A percentile compares a stretch with the other conserved stretches of the same genome.
Evolutionary conservation across 257 asterid species (phyloP).

Genomic region (Lycium barbarum): DNA sequence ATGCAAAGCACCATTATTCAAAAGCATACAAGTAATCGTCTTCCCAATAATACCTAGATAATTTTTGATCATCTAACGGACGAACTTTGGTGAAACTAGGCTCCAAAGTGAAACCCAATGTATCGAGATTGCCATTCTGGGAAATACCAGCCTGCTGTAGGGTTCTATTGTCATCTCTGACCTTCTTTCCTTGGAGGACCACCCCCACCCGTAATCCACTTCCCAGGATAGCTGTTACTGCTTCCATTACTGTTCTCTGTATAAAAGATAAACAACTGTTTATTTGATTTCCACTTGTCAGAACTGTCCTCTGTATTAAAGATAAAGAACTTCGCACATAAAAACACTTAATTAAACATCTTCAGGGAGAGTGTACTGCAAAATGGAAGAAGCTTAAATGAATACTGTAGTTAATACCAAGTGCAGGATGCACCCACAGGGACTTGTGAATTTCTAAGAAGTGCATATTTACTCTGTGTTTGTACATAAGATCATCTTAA

Average conservation of each 20-base stretch:
- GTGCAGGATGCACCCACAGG: background rate
- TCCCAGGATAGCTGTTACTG: slow-evolving; percentile 68
- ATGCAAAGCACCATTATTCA: background rate
- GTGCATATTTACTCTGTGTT: background rate
- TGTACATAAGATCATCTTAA: background rate
- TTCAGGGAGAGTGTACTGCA: background rate
- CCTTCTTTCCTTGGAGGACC: slow-evolving; percentile 78
- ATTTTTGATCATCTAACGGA: slow-evolving; percentile 37
- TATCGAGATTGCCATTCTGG: slow-evolving; percentile 56
- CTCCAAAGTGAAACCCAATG: slow-evolving; percentile 70
- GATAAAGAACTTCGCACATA: background rate
- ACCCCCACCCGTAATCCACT: slow-evolving; percentile 77
- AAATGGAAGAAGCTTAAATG: background rate
- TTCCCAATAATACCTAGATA: slow-evolving; percentile 43
- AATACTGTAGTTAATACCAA: background rate
- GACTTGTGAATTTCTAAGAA: background rate
- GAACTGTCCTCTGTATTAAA: too few species aligned
- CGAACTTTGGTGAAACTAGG: slow-evolving; percentile 47
- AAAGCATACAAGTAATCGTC: background rate
- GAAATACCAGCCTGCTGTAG: slow-evolving; percentile 79
- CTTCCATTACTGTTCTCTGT: slow-evolving; percentile 84
- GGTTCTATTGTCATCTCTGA: slow-evolving; percentile 72
- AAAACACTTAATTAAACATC: background rate
- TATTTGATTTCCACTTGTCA: background rate
- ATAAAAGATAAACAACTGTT: background rate